Evolutionary conservation across 768 basidiomycete genomes (phyloP).

Genomic region (Fistulinella prunicolor): DNA sequence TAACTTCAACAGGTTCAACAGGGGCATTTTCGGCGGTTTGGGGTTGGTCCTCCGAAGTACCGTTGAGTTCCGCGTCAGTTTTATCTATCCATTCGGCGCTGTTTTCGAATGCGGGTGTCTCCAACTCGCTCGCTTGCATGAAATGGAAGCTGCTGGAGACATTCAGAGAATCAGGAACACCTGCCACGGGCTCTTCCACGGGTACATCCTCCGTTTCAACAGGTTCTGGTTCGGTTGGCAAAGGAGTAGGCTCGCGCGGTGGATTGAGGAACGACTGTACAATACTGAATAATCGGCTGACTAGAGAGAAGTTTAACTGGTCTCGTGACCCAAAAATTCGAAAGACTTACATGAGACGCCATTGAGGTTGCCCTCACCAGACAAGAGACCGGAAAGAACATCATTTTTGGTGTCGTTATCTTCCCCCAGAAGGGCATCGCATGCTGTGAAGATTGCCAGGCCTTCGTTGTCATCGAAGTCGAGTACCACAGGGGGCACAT

Average conservation of each 20-base stretch:
- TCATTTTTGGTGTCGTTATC: slow-evolving; percentile 49
- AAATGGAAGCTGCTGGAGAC: slow-evolving; percentile 66
- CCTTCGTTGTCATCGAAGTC: slow-evolving; percentile 51
- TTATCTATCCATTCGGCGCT: slow-evolving; percentile 57
- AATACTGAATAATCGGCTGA: slow-evolving; percentile 59
- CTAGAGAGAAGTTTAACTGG: slow-evolving; percentile 36
- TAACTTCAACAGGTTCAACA: slow-evolving; percentile 31
- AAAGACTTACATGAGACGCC: slow-evolving; percentile 60
- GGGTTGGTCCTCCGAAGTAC: slow-evolving; percentile 14
- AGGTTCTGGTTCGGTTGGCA: slow-evolving; percentile 33
- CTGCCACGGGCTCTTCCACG: slow-evolving; percentile 34
- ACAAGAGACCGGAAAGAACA: slow-evolving; percentile 54
- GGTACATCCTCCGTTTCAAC: slow-evolving; percentile 31
- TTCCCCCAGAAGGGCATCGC: slow-evolving; percentile 54
- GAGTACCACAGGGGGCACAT: slow-evolving; percentile 41
- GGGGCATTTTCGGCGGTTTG: slow-evolving; percentile 8
- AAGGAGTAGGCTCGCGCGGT: slow-evolving; percentile 31
- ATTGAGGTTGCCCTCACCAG: slow-evolving; percentile 55
- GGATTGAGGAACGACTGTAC: slow-evolving; percentile 52
- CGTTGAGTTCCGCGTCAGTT: slow-evolving; percentile 33
- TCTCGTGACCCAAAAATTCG: slow-evolving; percentile 1
- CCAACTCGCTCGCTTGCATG: slow-evolving; percentile 80
- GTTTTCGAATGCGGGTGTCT: slow-evolving; percentile 50
- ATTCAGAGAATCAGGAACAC: slow-evolving; percentile 38
- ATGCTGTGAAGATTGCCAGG: slow-evolving; percentile 50